Evolutionary conservation across 2,329 filamentous ascomycete species (phyloP).

Genomic region (Xylariaceae sp.): DNA sequence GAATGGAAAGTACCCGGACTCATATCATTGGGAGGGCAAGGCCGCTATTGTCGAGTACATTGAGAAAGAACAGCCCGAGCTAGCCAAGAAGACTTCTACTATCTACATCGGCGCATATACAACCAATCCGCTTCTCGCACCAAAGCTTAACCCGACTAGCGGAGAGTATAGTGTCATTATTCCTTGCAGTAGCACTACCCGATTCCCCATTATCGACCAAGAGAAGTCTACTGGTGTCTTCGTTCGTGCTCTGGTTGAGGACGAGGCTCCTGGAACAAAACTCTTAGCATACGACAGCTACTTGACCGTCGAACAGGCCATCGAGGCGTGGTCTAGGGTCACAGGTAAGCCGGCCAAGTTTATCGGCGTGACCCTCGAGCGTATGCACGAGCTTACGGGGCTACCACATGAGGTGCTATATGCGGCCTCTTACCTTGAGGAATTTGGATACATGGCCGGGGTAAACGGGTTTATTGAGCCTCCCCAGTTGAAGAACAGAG

Average conservation of each 20-base stretch:
- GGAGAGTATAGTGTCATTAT: constrained; percentile 43
- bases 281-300: constrained; percentile 53
- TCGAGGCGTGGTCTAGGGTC: constrained; percentile 44
- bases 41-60: constrained; percentile 39
- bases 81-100: constrained; percentile 40
- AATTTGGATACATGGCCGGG: constrained; percentile 49
- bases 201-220: constrained; percentile 49
- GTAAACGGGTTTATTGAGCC: constrained; percentile 47
- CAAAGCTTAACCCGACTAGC: constrained; percentile 35
- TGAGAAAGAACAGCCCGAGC: constrained; percentile 29
- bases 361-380: constrained; percentile 38
- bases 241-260: constrained; percentile 50
- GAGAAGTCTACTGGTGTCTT: constrained; percentile 49
- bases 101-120: constrained; percentile 43
- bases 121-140: constrained; percentile 40
- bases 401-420: constrained; percentile 42
- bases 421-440: constrained; percentile 22
- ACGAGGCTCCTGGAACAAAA: constrained; percentile 47
- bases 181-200: constrained; percentile 32
- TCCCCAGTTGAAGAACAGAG: constrained; percentile 44
- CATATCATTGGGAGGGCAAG: constrained; percentile 43
- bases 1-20: constrained; percentile 33
- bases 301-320: constrained; percentile 41
- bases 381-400: constrained; percentile 44
- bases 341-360: constrained; percentile 46